Conservation (phyloP, 495 filamentous ascomycete genomes). For the Trichoderma virens region DNA sequence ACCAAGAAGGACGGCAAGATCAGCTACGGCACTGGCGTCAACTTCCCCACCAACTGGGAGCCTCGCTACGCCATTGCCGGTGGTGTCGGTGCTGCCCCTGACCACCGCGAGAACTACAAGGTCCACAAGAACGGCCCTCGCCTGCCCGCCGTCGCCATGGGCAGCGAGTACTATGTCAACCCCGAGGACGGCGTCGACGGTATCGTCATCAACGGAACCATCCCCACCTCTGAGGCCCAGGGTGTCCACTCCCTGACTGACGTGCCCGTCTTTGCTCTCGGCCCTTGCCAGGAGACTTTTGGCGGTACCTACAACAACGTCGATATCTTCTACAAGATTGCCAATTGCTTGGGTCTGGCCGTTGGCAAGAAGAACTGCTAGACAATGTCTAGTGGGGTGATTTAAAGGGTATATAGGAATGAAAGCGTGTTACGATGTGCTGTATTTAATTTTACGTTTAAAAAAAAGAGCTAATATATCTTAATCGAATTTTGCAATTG, state of each 20-base stretch:
- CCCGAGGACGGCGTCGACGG: conserved; percentile 55
- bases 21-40: conserved; percentile 53
- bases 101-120: conserved; percentile 58
- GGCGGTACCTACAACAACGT: conserved; percentile 60
- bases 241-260: conserved; percentile 71
- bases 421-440: too few relatives aligned
- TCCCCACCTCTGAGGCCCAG: conserved; percentile 46
- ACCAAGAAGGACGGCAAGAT: conserved; percentile 32
- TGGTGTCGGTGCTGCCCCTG: conserved; percentile 55
- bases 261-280: conserved; percentile 64
- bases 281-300: conserved; percentile 65
- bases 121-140: conserved; percentile 52
- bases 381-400: too few relatives aligned
- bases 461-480: too few relatives aligned
- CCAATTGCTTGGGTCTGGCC: conserved; percentile 56
- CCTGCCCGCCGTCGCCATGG: conserved; percentile 39
- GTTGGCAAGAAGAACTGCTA: background rate
- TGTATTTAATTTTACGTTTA: too few relatives aligned
- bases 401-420: too few relatives aligned
- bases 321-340: conserved; percentile 67
- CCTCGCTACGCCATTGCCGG: conserved; percentile 65
- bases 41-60: conserved; percentile 70
- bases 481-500: too few relatives aligned
- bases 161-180: conserved; percentile 50
- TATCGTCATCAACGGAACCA: conserved; percentile 60